Conservation (phyloP, 805 yeast species). For the Yamadazyma laniorum region DNA sequence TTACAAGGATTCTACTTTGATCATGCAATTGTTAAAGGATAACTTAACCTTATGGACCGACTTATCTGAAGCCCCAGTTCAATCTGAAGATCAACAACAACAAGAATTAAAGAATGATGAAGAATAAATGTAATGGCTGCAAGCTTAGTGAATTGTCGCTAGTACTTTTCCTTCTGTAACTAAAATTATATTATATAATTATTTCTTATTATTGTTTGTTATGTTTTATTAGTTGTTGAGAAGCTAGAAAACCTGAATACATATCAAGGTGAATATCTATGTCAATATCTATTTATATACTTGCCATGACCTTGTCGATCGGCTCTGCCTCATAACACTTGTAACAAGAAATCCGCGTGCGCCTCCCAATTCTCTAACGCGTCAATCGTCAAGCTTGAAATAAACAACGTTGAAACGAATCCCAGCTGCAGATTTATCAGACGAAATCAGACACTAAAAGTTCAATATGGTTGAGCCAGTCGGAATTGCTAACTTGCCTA, state of each 20-base stretch:
- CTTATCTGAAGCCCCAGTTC: constrained; percentile 72
- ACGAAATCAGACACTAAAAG: background rate
- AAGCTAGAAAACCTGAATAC: constrained; percentile 10
- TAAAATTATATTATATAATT: constrained; percentile 1
- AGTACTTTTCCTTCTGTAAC: background rate
- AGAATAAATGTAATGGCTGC: constrained; percentile 8
- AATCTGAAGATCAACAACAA: constrained; percentile 30
- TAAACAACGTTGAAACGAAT: constrained; percentile 2
- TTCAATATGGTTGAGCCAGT: constrained; percentile 51
- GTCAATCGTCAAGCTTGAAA: constrained; percentile 3
- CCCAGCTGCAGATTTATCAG: background rate
- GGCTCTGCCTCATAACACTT: too few relatives aligned
- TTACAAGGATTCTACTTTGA: constrained; percentile 96
- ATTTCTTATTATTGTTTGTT: constrained; percentile 8
- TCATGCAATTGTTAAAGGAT: constrained; percentile 98
- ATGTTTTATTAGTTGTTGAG: constrained; percentile 9
- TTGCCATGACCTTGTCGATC: too few relatives aligned
- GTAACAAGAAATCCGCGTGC: too few relatives aligned
- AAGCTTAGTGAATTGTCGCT: background rate
- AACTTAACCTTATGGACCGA: constrained; percentile 98
- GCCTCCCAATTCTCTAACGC: constrained; percentile 1
- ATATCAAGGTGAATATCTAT: constrained; percentile 1
- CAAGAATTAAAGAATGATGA: constrained; percentile 18
- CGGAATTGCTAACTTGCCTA: constrained; percentile 72
- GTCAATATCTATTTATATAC: too few relatives aligned